phyloP scores from a whole-genome alignment of 1,284 basidiomycete genomes.

The Hemileia vastatrix region DNA sequence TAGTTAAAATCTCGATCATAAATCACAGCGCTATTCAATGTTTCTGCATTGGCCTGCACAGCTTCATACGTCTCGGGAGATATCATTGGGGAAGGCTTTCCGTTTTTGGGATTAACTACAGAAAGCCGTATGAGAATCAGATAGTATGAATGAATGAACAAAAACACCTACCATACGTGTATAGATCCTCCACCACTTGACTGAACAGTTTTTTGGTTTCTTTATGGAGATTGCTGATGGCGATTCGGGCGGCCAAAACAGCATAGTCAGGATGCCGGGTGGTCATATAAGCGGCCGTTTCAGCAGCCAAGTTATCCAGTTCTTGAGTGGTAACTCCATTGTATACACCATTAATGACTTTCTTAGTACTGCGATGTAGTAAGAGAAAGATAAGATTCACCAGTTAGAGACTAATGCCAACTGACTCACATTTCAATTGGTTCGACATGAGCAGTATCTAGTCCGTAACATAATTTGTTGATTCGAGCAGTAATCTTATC shows the following conservation, averaged over 20 bases:
- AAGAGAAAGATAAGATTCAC: neutral
- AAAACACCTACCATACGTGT: conserved; percentile 62
- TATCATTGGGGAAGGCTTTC: conserved; percentile 74
- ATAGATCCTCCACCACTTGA: conserved; percentile 79
- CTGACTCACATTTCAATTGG: conserved; percentile 60
- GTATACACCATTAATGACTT: conserved; percentile 91
- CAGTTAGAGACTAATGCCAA: neutral
- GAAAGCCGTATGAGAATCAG: no score
- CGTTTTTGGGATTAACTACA: conserved; percentile 91
- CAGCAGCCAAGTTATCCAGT: conserved; percentile 73
- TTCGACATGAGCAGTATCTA: conserved; percentile 86
- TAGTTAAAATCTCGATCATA: conserved; percentile 98
- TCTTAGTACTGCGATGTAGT: conserved; percentile 58
- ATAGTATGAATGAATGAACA: neutral
- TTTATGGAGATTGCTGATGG: conserved; percentile 97
- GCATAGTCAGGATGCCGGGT: conserved; percentile 93
- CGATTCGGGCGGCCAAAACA: conserved; percentile 93
- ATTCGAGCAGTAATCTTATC: conserved; percentile 57
- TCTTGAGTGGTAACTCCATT: conserved; percentile 94
- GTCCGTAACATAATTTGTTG: conserved; percentile 91
- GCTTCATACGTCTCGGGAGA: conserved; percentile 75
- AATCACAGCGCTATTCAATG: conserved; percentile 87
- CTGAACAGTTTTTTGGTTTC: conserved; percentile 98
- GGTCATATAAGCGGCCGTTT: conserved; percentile 95
- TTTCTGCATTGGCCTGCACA: conserved; percentile 70